Conservation (phyloP, 2,329 filamentous ascomycete species). For the Alternaria incomplexa region DNA sequence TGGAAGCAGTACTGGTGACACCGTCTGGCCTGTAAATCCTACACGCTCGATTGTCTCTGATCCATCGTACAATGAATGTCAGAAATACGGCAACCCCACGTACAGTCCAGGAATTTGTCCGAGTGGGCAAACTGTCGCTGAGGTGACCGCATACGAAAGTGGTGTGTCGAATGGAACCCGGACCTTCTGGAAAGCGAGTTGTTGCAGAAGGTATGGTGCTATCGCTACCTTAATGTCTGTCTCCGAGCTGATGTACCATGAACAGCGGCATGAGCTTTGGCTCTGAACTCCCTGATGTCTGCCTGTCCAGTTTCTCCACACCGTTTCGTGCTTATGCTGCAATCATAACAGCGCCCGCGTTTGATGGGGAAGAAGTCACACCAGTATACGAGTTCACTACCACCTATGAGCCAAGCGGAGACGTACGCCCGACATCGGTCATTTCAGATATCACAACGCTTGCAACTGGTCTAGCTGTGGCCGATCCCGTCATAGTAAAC, state of each 20-base stretch:
- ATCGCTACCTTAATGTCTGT: background rate
- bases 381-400: background rate
- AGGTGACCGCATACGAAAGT: background rate
- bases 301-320: background rate
- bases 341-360: background rate
- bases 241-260: background rate
- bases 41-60: background rate
- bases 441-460: background rate
- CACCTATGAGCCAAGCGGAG: background rate
- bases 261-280: background rate
- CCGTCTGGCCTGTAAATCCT: background rate
- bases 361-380: background rate
- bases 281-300: background rate
- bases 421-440: background rate
- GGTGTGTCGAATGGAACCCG: accelerated
- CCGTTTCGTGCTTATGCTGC: background rate
- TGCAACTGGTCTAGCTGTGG: background rate
- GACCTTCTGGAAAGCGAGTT: background rate
- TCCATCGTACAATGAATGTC: background rate
- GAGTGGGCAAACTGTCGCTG: background rate
- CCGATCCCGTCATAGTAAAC: background rate
- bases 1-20: background rate
- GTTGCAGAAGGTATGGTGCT: background rate
- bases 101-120: background rate
- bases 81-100: background rate